Evolutionary conservation across 768 basidiomycete genomes (phyloP).

Genomic region (Hydnomerulius pinastri): DNA sequence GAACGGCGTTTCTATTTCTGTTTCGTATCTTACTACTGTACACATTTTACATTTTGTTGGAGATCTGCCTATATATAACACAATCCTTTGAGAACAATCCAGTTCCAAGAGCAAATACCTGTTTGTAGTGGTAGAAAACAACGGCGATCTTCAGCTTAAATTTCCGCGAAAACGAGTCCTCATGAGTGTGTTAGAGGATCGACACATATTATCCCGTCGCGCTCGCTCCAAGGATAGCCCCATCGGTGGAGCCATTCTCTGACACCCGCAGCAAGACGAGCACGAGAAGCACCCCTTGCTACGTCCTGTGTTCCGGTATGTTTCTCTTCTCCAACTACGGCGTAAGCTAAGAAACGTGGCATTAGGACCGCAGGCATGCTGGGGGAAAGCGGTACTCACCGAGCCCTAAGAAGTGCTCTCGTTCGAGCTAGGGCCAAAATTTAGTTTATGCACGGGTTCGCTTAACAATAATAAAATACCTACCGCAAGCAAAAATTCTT

Average conservation of each 20-base stretch:
- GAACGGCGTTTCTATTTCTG: not conserved
- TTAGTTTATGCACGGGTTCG: conserved; percentile 14
- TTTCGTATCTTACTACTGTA: conserved; percentile 4
- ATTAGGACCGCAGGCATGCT: conserved; percentile 7
- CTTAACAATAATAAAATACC: conserved; percentile 35
- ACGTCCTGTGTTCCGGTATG: conserved; percentile 92
- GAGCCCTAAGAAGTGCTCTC: conserved; percentile 84
- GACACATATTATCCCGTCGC: conserved; percentile 87
- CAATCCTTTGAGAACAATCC: conserved; percentile 1
- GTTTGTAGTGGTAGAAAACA: conserved; percentile 5
- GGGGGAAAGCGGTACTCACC: conserved; percentile 45
- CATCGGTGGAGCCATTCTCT: conserved; percentile 91
- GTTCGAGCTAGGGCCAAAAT: conserved; percentile 62
- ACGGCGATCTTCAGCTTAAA: conserved; percentile 7
- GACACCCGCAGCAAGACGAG: conserved; percentile 82
- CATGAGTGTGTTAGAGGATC: conserved; percentile 76
- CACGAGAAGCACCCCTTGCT: conserved; percentile 77
- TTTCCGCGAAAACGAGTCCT: conserved; percentile 8
- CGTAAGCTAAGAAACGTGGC: conserved; percentile 56
- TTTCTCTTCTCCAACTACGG: conserved; percentile 94
- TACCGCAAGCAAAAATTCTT: conserved; percentile 85
- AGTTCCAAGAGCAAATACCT: conserved; percentile 5
- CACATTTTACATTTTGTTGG: conserved; percentile 13
- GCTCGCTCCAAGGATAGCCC: conserved; percentile 96
- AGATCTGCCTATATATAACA: conserved; percentile 3